Evolutionary conservation across 495 filamentous ascomycete genomes (phyloP).

Genomic region (Entonaema liquescens): DNA sequence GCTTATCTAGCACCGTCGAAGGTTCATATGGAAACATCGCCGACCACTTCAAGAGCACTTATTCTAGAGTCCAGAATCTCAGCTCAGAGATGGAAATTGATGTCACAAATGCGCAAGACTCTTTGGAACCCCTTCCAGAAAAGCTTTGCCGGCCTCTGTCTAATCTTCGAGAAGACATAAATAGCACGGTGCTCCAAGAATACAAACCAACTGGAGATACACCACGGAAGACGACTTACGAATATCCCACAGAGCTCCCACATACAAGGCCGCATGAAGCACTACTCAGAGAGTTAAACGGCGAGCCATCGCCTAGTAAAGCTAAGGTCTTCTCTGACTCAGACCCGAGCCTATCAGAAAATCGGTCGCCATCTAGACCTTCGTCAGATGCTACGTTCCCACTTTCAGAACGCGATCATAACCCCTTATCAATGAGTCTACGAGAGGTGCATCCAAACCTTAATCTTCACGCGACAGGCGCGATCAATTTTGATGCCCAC

Average conservation of each 20-base stretch:
- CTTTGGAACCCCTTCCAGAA: slow-evolving; percentile 65
- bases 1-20: slow-evolving; percentile 69
- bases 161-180: slow-evolving; percentile 71
- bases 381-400: slow-evolving; percentile 31
- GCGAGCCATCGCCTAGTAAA: slow-evolving; percentile 48
- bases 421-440: slow-evolving; percentile 46
- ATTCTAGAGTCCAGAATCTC: slow-evolving; percentile 68
- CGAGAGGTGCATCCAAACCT: slow-evolving; percentile 59
- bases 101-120: slow-evolving; percentile 60
- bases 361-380: slow-evolving; percentile 41
- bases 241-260: slow-evolving; percentile 78
- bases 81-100: slow-evolving; percentile 68
- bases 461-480: slow-evolving; percentile 48
- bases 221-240: slow-evolving; percentile 78
- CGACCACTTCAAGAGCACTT: slow-evolving; percentile 68
- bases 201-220: slow-evolving; percentile 87
- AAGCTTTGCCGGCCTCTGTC: slow-evolving; percentile 73
- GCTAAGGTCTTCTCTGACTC: slow-evolving; percentile 51
- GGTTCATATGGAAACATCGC: slow-evolving; percentile 75
- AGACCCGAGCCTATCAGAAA: slow-evolving; percentile 33
- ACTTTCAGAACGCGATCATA: slow-evolving; percentile 23
- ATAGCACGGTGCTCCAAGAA: slow-evolving; percentile 70
- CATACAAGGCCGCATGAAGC: slow-evolving; percentile 76
- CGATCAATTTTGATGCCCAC: slow-evolving; percentile 44
- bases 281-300: slow-evolving; percentile 67